These are phyloP conservation scores for Dorcoceras hygrometricum DNA, from an alignment of 257 asterid species.

Conservation along the genomic window DNA sequence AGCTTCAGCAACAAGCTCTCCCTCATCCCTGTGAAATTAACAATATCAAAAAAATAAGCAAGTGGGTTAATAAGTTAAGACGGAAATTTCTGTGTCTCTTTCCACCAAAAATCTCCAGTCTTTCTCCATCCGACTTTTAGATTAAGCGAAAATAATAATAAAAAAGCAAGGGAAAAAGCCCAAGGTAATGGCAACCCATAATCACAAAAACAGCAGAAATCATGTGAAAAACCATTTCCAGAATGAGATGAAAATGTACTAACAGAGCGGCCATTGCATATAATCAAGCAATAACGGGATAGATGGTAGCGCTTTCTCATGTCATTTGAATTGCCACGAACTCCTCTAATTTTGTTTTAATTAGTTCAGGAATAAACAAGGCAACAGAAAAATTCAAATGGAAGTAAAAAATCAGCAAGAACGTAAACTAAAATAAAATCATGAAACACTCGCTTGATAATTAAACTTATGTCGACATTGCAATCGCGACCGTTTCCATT, in stretches of 20 bases:
- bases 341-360: background rate
- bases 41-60: constrained; percentile 15
- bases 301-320: background rate
- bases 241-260: background rate
- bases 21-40: constrained; percentile 63
- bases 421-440: background rate
- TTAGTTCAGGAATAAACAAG: background rate
- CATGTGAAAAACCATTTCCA: background rate
- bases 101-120: background rate
- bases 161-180: background rate
- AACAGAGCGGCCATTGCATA: background rate
- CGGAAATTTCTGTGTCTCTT: background rate
- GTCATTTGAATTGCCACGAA: background rate
- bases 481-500: background rate
- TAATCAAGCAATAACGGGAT: too few species aligned
- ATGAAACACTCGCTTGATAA: background rate
- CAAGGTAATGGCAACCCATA: background rate
- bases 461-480: background rate
- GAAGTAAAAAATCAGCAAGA: background rate
- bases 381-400: background rate
- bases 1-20: constrained; percentile 87
- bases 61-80: constrained; percentile 1
- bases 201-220: background rate
- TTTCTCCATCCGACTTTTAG: background rate
- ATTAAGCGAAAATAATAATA: background rate